Conservation (phyloP, 2,329 filamentous ascomycete genomes). For the Hypoxylon sp. region DNA sequence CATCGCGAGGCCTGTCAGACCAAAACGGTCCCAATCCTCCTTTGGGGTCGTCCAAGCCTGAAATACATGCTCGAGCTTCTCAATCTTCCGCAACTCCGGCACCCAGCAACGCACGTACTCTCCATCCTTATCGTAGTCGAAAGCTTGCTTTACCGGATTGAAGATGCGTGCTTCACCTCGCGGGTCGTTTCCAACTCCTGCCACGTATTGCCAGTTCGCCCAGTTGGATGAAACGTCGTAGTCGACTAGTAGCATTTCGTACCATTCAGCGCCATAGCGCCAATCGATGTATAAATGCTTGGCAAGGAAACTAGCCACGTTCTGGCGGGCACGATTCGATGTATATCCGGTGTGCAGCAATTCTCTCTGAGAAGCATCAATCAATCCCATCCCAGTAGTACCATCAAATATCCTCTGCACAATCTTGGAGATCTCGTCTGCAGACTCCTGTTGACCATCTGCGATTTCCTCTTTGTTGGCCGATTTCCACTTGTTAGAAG, state of each 20-base stretch:
- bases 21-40: constrained; percentile 70
- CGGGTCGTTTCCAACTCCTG: constrained; percentile 85
- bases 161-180: constrained; percentile 79
- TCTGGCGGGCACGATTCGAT: constrained; percentile 81
- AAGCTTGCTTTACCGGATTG: constrained; percentile 85
- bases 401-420: constrained; percentile 75
- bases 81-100: constrained; percentile 72
- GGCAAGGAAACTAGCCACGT: constrained; percentile 80
- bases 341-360: constrained; percentile 83
- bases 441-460: constrained; percentile 57
- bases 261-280: constrained; percentile 86
- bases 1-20: constrained; percentile 72
- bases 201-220: constrained; percentile 87
- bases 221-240: constrained; percentile 84
- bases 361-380: constrained; percentile 83
- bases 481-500: constrained; percentile 66
- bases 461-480: constrained; percentile 53
- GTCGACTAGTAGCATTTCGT: constrained; percentile 80
- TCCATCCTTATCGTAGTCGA: constrained; percentile 81
- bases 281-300: constrained; percentile 84
- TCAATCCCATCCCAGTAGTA: constrained; percentile 80
- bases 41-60: constrained; percentile 77
- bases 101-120: constrained; percentile 82
- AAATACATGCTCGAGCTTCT: constrained; percentile 72
- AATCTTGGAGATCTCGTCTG: constrained; percentile 62